Evolutionary conservation across 495 filamentous ascomycete genomes (phyloP), one percentile per base, ranked within the genome.

Genomic region (Daldinia decipiens): DNA sequence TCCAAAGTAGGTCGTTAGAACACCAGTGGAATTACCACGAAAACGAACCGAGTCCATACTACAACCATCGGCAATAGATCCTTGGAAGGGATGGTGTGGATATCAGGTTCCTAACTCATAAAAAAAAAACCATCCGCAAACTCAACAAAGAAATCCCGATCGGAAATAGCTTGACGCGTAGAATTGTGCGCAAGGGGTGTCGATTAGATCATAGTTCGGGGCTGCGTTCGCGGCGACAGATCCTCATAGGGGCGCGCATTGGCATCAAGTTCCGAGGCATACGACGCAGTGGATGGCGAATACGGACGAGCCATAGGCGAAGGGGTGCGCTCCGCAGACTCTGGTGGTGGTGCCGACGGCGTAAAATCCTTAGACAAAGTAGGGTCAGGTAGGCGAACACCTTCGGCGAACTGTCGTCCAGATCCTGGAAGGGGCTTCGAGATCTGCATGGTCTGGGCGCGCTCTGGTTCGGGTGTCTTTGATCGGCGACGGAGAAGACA

Each of bases 231-330:
- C 45, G 81, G 82, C 9, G 78, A 50, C 80, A 85, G 79, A 45
- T 84, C 82, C 63, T 85, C 82, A 62, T 85, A 85, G 26, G 80
- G 78, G 17, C 75, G 77, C 17, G 79, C 79, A 58, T 80, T 77
- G 59, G 77, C 69, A 64, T 84, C 82, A 36, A 83, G 68, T 32
- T 82, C 79, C 36, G 72, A 63, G 5, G 67, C 60, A 27, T 74
- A 74, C 11, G 71, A 74, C 5, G 64, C 67, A 1, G 55, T 57
- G 6, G 75, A 73, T 9, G 71, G 74, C 6, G 72, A 47, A 15
- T 62, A 67, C 4, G 67, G 66, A 29, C 61, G 69, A 1, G 72
- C 59, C 27, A 34, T 26, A 32, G 63, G 55, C 60, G 62, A 68
- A 17, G 34, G 31, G 24, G n/a, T 38, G 45, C 19, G 51, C 7